Evolutionary conservation across 2,329 filamentous ascomycete species (phyloP).

Genomic region (Bipolaris zeicola): DNA sequence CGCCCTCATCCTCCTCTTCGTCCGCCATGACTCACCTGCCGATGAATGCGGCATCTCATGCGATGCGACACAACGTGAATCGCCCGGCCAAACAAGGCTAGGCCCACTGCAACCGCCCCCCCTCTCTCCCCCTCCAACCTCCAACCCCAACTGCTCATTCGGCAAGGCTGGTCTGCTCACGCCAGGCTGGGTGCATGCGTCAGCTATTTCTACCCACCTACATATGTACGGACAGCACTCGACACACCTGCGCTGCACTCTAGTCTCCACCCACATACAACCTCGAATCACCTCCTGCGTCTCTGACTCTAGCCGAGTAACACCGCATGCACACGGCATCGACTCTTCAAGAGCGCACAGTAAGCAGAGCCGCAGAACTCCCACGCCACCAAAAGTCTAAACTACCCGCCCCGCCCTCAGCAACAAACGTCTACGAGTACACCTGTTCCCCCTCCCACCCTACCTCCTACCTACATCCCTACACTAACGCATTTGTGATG

Average conservation of each 20-base stretch:
- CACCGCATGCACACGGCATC: neutral
- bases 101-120: neutral
- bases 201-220: neutral
- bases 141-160: conserved; percentile 4
- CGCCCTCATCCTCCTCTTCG: neutral
- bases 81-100: conserved; percentile 11
- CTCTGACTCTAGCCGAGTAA: conserved; percentile 28
- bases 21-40: conserved; percentile 28
- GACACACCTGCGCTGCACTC: no score
- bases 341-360: conserved; percentile 2
- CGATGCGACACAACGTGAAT: conserved; percentile 41
- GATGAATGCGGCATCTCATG: conserved; percentile 27
- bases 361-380: conserved; percentile 3
- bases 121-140: neutral
- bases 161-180: conserved; percentile 20
- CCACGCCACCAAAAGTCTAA: conserved; percentile 2
- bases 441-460: no score
- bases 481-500: conserved; percentile 65
- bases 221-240: no score
- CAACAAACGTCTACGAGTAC: no score
- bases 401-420: neutral
- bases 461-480: conserved; percentile 9
- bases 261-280: neutral
- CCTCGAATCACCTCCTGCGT: neutral
- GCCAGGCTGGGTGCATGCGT: conserved; percentile 27